Conservation (phyloP, 768 basidiomycete genomes). For the Kwoniella dendrophila region DNA sequence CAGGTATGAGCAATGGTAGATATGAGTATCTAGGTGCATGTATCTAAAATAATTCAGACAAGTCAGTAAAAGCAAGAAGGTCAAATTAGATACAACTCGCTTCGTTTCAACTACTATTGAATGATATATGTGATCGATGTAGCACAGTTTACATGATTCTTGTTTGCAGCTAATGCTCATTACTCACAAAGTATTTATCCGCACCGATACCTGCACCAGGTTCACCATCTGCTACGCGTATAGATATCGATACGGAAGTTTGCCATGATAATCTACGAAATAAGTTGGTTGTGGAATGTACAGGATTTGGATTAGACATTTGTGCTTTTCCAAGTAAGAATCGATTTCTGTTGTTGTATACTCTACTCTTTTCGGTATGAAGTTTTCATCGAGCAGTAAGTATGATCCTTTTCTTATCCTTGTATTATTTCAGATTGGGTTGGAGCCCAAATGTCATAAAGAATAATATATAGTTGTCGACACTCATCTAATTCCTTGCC, state of each 20-base stretch:
- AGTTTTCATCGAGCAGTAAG: too few species aligned
- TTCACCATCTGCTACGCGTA: slow-evolving; percentile 84
- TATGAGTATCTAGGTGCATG: slow-evolving; percentile 87
- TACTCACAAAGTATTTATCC: slow-evolving; percentile 74
- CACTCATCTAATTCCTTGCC: too few species aligned
- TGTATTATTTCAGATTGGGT: too few species aligned
- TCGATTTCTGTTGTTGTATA: not conserved
- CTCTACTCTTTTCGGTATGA: not conserved
- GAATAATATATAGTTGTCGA: too few species aligned
- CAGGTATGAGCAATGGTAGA: slow-evolving; percentile 84
- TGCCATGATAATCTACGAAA: slow-evolving; percentile 90
- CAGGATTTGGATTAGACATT: slow-evolving; percentile 22
- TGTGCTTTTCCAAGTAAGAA: too few species aligned
- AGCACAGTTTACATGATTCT: not conserved
- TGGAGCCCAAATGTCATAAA: too few species aligned
- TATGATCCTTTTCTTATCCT: too few species aligned
- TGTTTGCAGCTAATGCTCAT: not conserved
- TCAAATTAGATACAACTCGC: too few species aligned
- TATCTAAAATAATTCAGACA: too few species aligned
- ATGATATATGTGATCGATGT: too few species aligned
- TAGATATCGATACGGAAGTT: slow-evolving; percentile 83
- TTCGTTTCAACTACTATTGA: too few species aligned
- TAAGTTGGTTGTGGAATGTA: slow-evolving; percentile 59
- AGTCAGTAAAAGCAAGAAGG: not conserved
- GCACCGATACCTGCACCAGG: slow-evolving; percentile 88